Base-by-base conservation (phyloP, 2,329 filamentous ascomycete species). In the Rhynchosporium graminicola region DNA sequence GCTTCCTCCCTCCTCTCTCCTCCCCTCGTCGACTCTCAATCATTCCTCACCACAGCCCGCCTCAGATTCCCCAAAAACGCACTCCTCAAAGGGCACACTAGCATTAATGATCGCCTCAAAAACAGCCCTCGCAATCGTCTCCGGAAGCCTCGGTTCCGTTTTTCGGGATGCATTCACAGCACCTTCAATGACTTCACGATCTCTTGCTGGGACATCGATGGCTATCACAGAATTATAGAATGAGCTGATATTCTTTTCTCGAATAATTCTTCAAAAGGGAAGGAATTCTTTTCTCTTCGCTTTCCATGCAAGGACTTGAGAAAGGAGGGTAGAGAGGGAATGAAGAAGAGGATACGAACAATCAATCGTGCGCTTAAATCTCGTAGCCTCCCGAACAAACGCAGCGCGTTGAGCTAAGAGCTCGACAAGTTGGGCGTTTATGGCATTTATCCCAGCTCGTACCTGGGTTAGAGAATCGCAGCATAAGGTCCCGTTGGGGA, bases 361-460 rank as follows among this genome's bases (percentile, higher is more conserved):
- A 38, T 47, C 60, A 1, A 66, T 13, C 0, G 61, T 68, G 3
- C 5, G 56, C 45, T 67, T 66, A 26, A 67, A 68, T n/a, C 67
- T 62, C 9, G 65, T 67, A 5, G 65, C 67, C 57, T 68, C 67
- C 45, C 58, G 52, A 15, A 68, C 63, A 60, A 59, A 68, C 10
- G 50, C 66, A 1, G 61, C 65, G 55, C 63, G 48, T 28, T 61
- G 51, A 8, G 66, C 61, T 15, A 68, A 46, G 8, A 67, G 43
- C 10, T 43, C 12, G 4, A 68, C 20, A 2, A 68, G 29, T n/a
- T 67, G 59, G 0, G 31, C 36, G 26, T 67, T 59, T 3, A 67
- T 47, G 4, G 43, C 63, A 20, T 67, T 54, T 40, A 67, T 65
- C 1, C 66, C 65, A 15, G 26, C 54, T 55, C 66, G 59, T 8